phyloP scores from a whole-genome alignment of 768 basidiomycete genomes.

The Mycena sanguinolenta region DNA sequence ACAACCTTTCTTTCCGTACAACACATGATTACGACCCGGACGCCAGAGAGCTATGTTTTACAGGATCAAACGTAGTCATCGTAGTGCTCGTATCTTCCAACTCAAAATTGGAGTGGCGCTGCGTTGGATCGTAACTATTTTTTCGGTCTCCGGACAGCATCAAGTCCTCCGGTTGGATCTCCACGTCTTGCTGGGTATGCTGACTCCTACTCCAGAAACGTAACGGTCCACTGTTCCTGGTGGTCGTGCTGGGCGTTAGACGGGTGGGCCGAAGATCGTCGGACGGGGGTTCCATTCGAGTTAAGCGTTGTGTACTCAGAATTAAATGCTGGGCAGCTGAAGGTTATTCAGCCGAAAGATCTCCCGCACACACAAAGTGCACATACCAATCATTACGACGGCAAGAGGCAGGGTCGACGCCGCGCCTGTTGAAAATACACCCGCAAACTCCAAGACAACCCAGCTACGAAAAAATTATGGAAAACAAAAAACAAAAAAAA shows the following conservation, averaged over 20 bases:
- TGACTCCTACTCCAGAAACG: neutral
- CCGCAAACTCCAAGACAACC: constrained; percentile 26
- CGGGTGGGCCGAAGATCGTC: neutral
- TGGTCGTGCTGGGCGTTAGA: neutral
- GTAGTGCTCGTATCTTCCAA: too few relatives aligned
- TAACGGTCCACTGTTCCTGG: constrained; percentile 7
- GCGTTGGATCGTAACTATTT: too few relatives aligned
- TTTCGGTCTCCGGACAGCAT: too few relatives aligned
- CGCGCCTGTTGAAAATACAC: constrained; percentile 14
- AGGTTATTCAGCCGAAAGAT: neutral
- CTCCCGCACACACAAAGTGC: neutral
- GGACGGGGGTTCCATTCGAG: neutral
- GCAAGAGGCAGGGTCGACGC: constrained; percentile 24
- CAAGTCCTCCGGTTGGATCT: too few relatives aligned
- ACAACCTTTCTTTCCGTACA: too few relatives aligned
- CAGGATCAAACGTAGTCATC: too few relatives aligned
- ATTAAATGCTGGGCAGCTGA: constrained; percentile 30
- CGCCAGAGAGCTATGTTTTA: too few relatives aligned
- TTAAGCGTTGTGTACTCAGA: constrained; percentile 30
- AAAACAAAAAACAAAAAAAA: too few relatives aligned
- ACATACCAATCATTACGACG: constrained; percentile 23
- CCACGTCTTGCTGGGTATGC: too few relatives aligned
- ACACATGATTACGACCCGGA: too few relatives aligned
- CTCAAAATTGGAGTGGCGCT: too few relatives aligned
- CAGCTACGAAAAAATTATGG: constrained; percentile 13